Evolutionary conservation across 805 yeast genomes (phyloP), one percentile per base, ranked within the genome.

Genomic region (Saccharomycopsis fodiens): DNA sequence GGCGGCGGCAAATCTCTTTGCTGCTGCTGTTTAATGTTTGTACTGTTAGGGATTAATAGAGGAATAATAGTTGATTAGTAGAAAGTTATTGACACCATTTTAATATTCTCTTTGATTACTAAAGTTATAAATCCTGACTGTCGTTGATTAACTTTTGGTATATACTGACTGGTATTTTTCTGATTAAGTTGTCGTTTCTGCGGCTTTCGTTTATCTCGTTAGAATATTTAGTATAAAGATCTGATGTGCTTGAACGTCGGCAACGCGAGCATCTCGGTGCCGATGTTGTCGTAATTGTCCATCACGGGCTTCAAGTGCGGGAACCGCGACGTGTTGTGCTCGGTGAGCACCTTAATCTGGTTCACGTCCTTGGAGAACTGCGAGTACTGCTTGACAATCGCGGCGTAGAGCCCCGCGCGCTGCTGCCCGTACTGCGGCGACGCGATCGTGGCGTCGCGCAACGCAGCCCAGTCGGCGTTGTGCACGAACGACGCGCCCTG

Each of bases 381-480:
- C 3, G 74, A 66, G 51, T 72, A 78, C 35, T 68, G 56, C 52
- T 74, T 72, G 57, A 79, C 74, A 48, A 79, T 64, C 44, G 73
- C 67, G 60, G 76, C 69, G 59, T 78, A 80, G 22, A 79, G 61
- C 31, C 69, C 65, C 50, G 70, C 69, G 61, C 86, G 69, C 34
- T 69, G 72, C 16, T 67, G 61, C 32, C 58, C 52, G 40, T 60
- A 64, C 20, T 58, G 59, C 36, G 56, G 59, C 3, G 80, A 70
- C 48, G 66, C 64, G 36, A 77, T 67, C 4, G 93, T 84, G 17
- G 91, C 85, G 60, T 81, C 88, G 65, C 89, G 76, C 47, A 85
- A 62, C 2, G 91, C 83, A 34, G 85, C 82, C 91, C 91, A 84
- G 63, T 83, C 91, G 8, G 93, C 91, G 59, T 78, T 79, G 4